Conservation (phyloP, 2,329 filamentous ascomycete species). For the Pyricularia sp. region DNA sequence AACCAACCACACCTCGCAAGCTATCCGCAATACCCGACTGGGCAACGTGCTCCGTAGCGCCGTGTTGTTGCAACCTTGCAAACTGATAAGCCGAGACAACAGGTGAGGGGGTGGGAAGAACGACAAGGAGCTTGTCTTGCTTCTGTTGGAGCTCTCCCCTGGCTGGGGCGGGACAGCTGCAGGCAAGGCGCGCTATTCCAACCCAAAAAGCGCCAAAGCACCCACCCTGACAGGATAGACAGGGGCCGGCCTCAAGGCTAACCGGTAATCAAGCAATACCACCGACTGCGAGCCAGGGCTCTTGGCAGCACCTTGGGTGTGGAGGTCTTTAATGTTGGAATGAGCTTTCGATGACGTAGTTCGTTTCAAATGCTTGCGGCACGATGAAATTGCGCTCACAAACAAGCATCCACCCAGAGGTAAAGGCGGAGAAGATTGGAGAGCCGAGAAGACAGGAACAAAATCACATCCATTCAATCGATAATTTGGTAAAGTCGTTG, state of each 20-base stretch:
- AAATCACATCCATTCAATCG: neutral
- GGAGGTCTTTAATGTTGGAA: neutral
- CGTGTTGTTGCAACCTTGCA: neutral
- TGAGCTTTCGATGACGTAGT: constrained; percentile 5
- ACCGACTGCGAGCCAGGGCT: neutral
- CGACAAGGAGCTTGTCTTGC: neutral
- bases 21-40: neutral
- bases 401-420: neutral
- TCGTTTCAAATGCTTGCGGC: constrained; percentile 1
- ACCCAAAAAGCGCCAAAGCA: neutral
- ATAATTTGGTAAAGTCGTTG: neutral
- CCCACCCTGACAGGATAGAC: neutral
- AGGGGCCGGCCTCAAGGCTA: constrained; percentile 1
- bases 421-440: neutral
- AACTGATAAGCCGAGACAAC: neutral
- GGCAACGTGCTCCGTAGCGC: neutral
- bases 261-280: constrained; percentile 3
- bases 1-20: neutral
- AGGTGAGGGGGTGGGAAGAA: neutral
- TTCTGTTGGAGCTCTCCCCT: neutral
- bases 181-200: neutral
- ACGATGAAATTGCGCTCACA: neutral
- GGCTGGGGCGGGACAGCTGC: neutral
- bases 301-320: neutral
- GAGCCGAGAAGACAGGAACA: neutral